Conservation (phyloP, 176 grass and related monocot species). For the Aegilops tauschii region DNA sequence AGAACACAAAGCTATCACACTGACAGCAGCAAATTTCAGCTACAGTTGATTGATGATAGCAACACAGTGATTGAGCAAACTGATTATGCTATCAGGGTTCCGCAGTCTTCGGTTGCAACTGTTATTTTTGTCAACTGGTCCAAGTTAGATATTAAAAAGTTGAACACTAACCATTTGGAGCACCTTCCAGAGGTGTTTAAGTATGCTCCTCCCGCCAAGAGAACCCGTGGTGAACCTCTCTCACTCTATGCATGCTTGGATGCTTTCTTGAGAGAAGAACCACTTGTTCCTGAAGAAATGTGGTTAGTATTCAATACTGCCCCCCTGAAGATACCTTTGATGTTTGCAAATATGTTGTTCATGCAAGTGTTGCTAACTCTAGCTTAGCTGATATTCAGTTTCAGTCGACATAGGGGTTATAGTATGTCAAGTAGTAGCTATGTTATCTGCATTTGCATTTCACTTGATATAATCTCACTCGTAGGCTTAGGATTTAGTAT, state of each 20-base stretch:
- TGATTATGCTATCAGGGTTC: constrained; percentile 49
- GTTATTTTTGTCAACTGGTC: constrained; percentile 86
- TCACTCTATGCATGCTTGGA: constrained; percentile 97
- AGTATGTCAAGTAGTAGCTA: neutral
- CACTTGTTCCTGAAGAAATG: constrained; percentile 97
- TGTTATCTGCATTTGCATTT: constrained; percentile 8
- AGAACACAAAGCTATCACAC: constrained; percentile 50
- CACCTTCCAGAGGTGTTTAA: constrained; percentile 87
- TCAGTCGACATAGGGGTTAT: neutral
- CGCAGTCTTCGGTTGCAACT: constrained; percentile 49
- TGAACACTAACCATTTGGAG: constrained; percentile 64
- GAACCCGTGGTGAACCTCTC: constrained; percentile 93
- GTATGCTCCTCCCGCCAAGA: constrained; percentile 85
- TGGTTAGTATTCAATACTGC: constrained; percentile 64
- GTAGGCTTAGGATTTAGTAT: neutral
- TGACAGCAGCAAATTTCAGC: constrained; percentile 33
- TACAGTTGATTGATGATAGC: constrained; percentile 76
- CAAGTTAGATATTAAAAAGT: constrained; percentile 68
- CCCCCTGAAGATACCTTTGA: constrained; percentile 6
- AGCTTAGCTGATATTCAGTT: neutral
- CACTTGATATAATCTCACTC: neutral
- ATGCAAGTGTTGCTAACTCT: neutral
- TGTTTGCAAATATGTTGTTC: neutral
- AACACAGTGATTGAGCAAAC: constrained; percentile 61
- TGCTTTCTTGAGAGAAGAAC: constrained; percentile 98